Evolutionary conservation across 106 monocot genomes (phyloP).

Genomic region (Hemerocallis citrina): DNA sequence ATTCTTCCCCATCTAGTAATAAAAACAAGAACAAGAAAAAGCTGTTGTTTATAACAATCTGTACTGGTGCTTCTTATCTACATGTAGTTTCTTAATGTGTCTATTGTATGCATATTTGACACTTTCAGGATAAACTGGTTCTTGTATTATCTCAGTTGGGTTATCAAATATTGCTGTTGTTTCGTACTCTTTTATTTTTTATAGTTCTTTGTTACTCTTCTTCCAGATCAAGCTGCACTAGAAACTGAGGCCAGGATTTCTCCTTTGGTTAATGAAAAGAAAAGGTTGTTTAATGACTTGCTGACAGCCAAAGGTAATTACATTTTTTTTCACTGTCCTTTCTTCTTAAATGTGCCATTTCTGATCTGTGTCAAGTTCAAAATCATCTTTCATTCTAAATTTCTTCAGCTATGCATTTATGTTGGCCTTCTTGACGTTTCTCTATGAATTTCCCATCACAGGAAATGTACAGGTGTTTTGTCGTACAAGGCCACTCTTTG

Average conservation of each 20-base stretch:
- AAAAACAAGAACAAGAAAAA: too few relatives aligned
- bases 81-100: background rate
- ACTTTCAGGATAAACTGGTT: background rate
- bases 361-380: background rate
- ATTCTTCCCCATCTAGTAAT: too few relatives aligned
- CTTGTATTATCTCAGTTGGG: background rate
- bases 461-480: slow-evolving; percentile 92
- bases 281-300: slow-evolving; percentile 82
- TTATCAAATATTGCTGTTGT: slow-evolving; percentile 5
- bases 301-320: slow-evolving; percentile 71
- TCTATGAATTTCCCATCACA: slow-evolving; percentile 18
- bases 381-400: slow-evolving; percentile 1
- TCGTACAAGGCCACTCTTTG: slow-evolving; percentile 85
- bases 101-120: background rate
- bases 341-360: background rate
- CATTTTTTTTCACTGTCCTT: background rate
- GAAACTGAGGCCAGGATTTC: slow-evolving; percentile 78
- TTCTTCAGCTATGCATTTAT: too few relatives aligned
- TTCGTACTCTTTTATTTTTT: background rate
- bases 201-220: background rate
- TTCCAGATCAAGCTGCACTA: slow-evolving; percentile 80
- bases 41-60: background rate
- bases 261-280: slow-evolving; percentile 85
- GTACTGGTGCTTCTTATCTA: background rate
- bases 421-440: background rate